A percentile compares a stretch with the other conserved stretches of the same genome.
Conservation (phyloP, 164 flowering plant genomes). For the Platanus orientalis region DNA sequence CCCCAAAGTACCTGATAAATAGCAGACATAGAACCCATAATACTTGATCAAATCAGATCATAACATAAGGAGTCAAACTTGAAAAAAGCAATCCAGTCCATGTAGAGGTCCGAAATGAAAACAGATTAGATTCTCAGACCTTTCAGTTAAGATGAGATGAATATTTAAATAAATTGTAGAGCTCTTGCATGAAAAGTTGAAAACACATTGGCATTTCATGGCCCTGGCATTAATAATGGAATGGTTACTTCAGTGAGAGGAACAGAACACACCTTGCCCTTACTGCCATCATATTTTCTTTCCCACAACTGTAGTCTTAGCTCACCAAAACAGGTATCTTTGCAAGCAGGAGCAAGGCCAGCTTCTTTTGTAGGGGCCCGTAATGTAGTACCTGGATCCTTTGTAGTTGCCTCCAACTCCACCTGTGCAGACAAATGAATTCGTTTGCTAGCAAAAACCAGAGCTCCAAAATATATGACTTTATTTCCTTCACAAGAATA, state of each 20-base stretch:
- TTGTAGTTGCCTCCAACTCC: conserved; percentile 72
- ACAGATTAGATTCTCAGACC: no score
- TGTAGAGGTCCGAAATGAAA: no score
- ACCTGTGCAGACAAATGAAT: conserved; percentile 43
- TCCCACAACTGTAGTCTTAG: conserved; percentile 75
- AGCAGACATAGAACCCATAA: no score
- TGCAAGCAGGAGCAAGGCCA: conserved; percentile 89
- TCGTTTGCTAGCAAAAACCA: no score
- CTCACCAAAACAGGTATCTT: conserved; percentile 75
- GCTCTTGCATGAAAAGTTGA: no score
- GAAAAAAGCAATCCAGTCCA: no score
- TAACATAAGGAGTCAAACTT: no score
- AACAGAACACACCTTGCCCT: conserved; percentile 62
- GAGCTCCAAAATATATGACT: background rate
- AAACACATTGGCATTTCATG: background rate
- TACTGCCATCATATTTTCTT: conserved; percentile 62
- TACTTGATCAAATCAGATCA: no score
- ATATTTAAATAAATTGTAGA: background rate
- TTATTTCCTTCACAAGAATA: background rate
- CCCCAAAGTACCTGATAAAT: no score
- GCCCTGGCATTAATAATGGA: background rate
- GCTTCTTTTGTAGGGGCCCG: conserved; percentile 89
- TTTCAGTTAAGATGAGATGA: background rate
- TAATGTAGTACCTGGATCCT: conserved; percentile 73
- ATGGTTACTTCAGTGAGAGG: background rate